Evolutionary conservation across 345 rosid genomes (phyloP).

Genomic region (Populus simonii): DNA sequence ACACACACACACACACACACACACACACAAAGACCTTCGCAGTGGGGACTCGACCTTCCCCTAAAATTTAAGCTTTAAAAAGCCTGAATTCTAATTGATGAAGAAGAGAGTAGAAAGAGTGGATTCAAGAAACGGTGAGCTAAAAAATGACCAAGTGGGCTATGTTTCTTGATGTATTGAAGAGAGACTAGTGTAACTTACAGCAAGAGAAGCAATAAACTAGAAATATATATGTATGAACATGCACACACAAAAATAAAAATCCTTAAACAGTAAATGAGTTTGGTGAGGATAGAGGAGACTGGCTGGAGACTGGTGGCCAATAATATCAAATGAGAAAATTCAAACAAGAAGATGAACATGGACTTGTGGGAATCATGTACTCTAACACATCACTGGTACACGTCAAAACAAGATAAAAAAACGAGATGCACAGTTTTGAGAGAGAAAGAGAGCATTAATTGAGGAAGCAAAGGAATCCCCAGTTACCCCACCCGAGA

Average conservation of each 20-base stretch:
- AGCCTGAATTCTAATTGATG: too few relatives aligned
- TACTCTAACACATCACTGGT: neutral
- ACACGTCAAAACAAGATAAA: neutral
- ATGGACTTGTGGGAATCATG: neutral
- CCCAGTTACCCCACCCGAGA: neutral
- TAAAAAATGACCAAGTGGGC: neutral
- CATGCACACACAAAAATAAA: neutral
- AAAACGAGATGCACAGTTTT: neutral
- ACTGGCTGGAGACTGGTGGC: neutral
- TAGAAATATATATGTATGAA: neutral
- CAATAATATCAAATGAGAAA: neutral
- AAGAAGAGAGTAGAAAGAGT: neutral
- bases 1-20: rapidly evolving
- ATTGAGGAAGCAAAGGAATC: neutral
- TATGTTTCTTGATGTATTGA: neutral
- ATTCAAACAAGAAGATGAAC: neutral
- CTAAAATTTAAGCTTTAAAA: neutral
- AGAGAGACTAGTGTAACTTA: too few relatives aligned
- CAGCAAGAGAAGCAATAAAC: neutral
- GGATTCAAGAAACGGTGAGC: neutral
- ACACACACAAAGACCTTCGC: neutral
- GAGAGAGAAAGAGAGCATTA: neutral
- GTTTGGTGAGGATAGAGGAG: neutral
- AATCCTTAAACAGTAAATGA: neutral
- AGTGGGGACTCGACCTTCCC: neutral